These are phyloP conservation scores for Leccinum subtestaceum DNA, from an alignment of 768 basidiomycete genomes.

Conservation along the genomic window DNA sequence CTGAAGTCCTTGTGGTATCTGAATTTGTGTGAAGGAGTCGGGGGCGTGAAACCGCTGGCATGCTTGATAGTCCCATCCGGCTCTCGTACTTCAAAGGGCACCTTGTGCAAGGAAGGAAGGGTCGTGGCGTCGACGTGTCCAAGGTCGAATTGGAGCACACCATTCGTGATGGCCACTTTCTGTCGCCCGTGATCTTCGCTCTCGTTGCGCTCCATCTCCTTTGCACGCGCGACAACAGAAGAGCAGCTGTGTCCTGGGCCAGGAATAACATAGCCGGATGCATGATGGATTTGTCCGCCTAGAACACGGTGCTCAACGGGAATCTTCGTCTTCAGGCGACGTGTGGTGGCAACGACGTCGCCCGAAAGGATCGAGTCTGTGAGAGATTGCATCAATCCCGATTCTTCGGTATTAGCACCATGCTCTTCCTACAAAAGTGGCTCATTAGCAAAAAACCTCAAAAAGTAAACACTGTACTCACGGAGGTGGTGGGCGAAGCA, in stretches of 20 bases:
- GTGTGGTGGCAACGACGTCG: constrained; percentile 28
- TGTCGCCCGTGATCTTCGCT: constrained; percentile 22
- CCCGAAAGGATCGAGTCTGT: constrained; percentile 19
- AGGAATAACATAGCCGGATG: constrained; percentile 32
- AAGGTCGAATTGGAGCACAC: constrained; percentile 32
- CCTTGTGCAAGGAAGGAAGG: constrained; percentile 32
- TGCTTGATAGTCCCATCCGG: constrained; percentile 39
- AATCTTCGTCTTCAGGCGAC: constrained; percentile 27
- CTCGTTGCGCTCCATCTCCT: constrained; percentile 26
- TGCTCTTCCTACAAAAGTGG: neutral
- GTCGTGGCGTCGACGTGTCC: constrained; percentile 26
- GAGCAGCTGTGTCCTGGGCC: constrained; percentile 28
- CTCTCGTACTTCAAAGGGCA: constrained; percentile 41
- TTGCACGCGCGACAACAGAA: constrained; percentile 22
- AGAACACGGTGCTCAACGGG: constrained; percentile 25
- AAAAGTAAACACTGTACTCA: neutral
- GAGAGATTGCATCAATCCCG: constrained; percentile 26
- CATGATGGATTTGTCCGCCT: constrained; percentile 20
- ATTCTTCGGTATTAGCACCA: constrained; percentile 3
- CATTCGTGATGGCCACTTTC: constrained; percentile 30
- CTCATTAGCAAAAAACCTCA: neutral
- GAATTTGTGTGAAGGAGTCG: constrained; percentile 40
- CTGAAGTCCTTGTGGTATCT: constrained; percentile 15
- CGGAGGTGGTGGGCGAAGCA: neutral
- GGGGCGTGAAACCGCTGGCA: constrained; percentile 43